These are phyloP conservation scores for Fraxinus xanthoxyloides DNA, from an alignment of 305 asterid genomes.

Conservation along the genomic window DNA sequence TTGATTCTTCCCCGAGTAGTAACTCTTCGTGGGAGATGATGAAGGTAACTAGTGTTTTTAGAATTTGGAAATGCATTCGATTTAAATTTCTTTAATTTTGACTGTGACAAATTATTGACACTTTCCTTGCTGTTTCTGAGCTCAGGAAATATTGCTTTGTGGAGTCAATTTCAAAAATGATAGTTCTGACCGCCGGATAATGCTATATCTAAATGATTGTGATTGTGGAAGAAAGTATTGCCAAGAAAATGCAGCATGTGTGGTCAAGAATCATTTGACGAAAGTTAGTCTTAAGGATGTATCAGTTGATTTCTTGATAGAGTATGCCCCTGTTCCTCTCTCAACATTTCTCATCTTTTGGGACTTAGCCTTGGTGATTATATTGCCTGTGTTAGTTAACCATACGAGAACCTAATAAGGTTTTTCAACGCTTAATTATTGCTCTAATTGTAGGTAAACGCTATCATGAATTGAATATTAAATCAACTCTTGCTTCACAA, in stretches of 20 bases:
- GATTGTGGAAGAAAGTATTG: constrained; percentile 80
- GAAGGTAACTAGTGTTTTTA: constrained; percentile 56
- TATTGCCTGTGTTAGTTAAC: neutral
- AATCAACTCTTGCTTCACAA: neutral
- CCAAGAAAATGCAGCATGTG: constrained; percentile 66
- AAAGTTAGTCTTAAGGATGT: constrained; percentile 79
- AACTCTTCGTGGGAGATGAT: constrained; percentile 99
- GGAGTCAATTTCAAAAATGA: constrained; percentile 79
- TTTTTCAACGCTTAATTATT: neutral
- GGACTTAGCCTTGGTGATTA: neutral
- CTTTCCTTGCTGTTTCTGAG: constrained; percentile 24
- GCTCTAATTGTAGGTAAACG: neutral
- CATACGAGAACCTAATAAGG: neutral
- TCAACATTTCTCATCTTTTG: neutral
- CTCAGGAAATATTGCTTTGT: constrained; percentile 91
- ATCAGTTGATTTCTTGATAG: constrained; percentile 78
- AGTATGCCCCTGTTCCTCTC: constrained; percentile 46
- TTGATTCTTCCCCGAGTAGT: constrained; percentile 97
- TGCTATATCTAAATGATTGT: constrained; percentile 72
- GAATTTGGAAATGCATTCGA: constrained; percentile 14
- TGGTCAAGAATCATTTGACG: constrained; percentile 69
- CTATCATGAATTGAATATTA: neutral
- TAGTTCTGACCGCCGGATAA: constrained; percentile 66
- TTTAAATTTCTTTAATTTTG: neutral
- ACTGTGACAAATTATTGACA: constrained; percentile 1